Base-by-base conservation (phyloP, 768 basidiomycete genomes). In the Macrocybe gigantea region DNA sequence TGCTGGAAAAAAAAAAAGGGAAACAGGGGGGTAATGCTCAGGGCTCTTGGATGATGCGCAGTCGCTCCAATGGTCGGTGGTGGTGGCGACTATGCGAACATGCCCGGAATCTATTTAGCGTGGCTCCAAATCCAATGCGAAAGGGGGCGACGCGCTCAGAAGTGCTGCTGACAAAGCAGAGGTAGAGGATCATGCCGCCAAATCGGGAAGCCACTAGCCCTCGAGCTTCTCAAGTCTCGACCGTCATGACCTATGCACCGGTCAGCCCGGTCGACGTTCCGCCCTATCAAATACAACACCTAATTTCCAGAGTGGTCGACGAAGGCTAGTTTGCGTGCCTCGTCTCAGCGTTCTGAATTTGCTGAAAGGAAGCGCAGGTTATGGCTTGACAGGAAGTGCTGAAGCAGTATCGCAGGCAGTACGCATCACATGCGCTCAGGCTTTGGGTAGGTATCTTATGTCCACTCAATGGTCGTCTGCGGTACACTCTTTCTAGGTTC, bases 201-300 rank as follows among this genome's bases (percentile, higher is more conserved):
- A 33, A 47, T 43, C 22, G 9, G 14, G 38, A 45, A 34, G 38
- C 35, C 29, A 34, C 31, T 30, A 39, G 29, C 34, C 34, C 44
- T 46, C 33, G 38, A 12, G 34, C 14, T 14, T 13, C 11, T 41
- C 35, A 22, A 13, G 13, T 22, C 12, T 38, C 14, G 47, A 45
- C 43, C 31, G 22, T 7, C 14, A 74, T 75, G 73, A 57, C 65
- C 54, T 68, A 64, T 34, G 62, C 70, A 29, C 67, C 68, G 5
- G 64, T 61, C 8, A 64, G 61, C 36, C 74, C 74, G 6, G 56
- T 76, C 33, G 73, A 80, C 38, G 71, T 83, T 5, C 80, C 83
- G 7, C 85, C 83, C 7, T 88, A 83, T 61, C 71, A 78, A 49
- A 57, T 82, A 13, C 78, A 74, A 50, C 64, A 66, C 6, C 69